Conservation (phyloP, 2,329 filamentous ascomycete species). For the Tricladium varicosporioides region DNA sequence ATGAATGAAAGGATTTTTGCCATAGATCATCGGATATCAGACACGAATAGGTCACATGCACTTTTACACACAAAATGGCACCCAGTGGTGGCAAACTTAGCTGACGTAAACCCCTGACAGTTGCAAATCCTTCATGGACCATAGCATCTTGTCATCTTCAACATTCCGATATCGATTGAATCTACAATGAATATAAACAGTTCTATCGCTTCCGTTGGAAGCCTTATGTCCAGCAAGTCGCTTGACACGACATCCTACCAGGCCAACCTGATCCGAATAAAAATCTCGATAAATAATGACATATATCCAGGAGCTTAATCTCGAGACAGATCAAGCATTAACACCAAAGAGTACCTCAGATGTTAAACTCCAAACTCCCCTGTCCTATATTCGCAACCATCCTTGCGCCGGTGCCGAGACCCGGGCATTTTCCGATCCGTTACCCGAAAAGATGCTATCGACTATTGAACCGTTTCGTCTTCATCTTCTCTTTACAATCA, state of each 20-base stretch:
- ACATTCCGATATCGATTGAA: background rate
- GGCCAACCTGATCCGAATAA: background rate
- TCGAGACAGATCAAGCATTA: background rate
- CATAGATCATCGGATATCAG: too few relatives aligned
- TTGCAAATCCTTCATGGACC: background rate
- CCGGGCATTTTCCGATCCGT: background rate
- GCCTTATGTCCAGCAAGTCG: background rate
- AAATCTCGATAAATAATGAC: background rate
- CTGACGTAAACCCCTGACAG: background rate
- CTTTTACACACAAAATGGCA: too few relatives aligned
- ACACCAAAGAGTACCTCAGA: background rate
- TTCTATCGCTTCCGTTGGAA: background rate
- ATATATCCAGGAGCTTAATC: background rate
- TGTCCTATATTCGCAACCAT: background rate
- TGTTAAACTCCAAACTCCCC: background rate
- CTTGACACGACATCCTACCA: background rate
- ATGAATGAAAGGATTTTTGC: too few relatives aligned
- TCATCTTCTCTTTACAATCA: slow-evolving; percentile 32
- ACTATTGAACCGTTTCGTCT: slow-evolving; percentile 28
- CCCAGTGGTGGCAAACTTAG: background rate
- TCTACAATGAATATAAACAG: background rate
- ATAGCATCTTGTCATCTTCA: background rate
- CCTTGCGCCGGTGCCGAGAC: background rate
- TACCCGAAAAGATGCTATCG: slow-evolving; percentile 12
- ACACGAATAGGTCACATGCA: too few relatives aligned